Evolutionary conservation across 805 yeast species (phyloP).

Genomic region (Tetrapisispora fleetii): DNA sequence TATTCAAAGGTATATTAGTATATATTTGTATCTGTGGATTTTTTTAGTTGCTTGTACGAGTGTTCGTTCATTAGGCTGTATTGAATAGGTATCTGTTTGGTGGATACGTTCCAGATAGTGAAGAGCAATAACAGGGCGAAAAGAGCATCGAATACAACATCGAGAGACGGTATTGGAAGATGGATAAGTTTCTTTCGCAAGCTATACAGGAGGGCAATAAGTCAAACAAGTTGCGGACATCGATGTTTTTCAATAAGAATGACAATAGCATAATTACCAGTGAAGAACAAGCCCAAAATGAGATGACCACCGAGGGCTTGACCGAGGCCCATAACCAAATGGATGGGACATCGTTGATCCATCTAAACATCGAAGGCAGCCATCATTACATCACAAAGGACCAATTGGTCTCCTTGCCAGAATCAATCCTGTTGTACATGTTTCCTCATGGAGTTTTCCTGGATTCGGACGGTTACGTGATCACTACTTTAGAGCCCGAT

Average conservation of each 20-base stretch:
- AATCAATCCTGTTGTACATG: conserved; percentile 72
- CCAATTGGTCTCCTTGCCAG: conserved; percentile 83
- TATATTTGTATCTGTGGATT: too few species aligned
- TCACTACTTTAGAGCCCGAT: conserved; percentile 63
- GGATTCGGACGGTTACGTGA: conserved; percentile 61
- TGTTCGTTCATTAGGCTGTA: too few species aligned
- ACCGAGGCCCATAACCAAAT: not conserved
- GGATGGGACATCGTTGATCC: conserved; percentile 33
- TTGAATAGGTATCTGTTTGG: too few species aligned
- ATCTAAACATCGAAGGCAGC: conserved; percentile 63
- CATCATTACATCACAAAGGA: conserved; percentile 69
- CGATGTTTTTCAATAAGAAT: not conserved
- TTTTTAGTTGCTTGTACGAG: too few species aligned
- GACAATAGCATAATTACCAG: not conserved
- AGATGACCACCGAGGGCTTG: not conserved
- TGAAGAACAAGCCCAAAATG: not conserved
- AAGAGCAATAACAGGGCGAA: too few species aligned
- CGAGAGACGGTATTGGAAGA: not conserved
- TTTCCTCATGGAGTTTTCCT: conserved; percentile 83
- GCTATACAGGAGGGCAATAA: conserved; percentile 1
- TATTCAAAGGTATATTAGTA: too few species aligned
- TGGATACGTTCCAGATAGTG: too few species aligned
- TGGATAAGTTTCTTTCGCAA: conserved; percentile 4
- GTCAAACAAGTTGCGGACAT: not conserved
- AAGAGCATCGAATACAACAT: not conserved